These are phyloP conservation scores for Stagonosporopsis rhizophila DNA, from an alignment of 2,329 filamentous ascomycete species.

Conservation along the genomic window DNA sequence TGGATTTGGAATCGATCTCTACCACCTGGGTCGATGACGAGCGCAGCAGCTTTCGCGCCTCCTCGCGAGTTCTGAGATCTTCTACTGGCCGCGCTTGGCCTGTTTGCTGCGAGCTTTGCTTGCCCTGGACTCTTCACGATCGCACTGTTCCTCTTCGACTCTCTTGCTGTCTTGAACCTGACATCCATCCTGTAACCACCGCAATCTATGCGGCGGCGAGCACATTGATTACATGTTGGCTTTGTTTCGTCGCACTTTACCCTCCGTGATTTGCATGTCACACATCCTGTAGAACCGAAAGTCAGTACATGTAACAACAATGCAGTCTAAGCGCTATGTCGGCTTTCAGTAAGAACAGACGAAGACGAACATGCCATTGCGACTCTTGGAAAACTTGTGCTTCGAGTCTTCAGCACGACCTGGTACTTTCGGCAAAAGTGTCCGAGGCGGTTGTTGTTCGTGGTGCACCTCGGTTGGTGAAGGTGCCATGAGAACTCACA, in stretches of 20 bases:
- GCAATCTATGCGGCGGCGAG: conserved; percentile 68
- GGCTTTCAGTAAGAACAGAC: conserved; percentile 1
- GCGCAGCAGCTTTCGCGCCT: not conserved
- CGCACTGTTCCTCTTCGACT: conserved; percentile 18
- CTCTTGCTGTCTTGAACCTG: conserved; percentile 61
- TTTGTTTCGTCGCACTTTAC: conserved; percentile 77
- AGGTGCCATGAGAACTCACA: conserved; percentile 6
- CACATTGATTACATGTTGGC: conserved; percentile 69
- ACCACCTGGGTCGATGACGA: not conserved
- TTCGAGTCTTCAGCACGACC: conserved; percentile 18
- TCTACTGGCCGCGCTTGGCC: conserved; percentile 3
- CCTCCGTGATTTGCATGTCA: conserved; percentile 74
- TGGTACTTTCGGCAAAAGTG: not conserved
- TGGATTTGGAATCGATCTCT: not conserved
- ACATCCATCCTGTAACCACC: conserved; percentile 76
- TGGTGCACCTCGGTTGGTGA: conserved; percentile 1
- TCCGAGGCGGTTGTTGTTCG: conserved; percentile 7
- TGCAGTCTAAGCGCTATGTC: not conserved
- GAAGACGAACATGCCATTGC: conserved; percentile 23
- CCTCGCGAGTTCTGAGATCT: not conserved
- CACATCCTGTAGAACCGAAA: conserved; percentile 61
- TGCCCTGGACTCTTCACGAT: conserved; percentile 38
- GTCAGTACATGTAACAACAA: conserved; percentile 8
- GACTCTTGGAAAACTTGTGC: conserved; percentile 17
- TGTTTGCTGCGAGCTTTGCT: conserved; percentile 8